phyloP scores from a whole-genome alignment of 176 grass and related monocot species.

The Urochloa ruziziensis region DNA sequence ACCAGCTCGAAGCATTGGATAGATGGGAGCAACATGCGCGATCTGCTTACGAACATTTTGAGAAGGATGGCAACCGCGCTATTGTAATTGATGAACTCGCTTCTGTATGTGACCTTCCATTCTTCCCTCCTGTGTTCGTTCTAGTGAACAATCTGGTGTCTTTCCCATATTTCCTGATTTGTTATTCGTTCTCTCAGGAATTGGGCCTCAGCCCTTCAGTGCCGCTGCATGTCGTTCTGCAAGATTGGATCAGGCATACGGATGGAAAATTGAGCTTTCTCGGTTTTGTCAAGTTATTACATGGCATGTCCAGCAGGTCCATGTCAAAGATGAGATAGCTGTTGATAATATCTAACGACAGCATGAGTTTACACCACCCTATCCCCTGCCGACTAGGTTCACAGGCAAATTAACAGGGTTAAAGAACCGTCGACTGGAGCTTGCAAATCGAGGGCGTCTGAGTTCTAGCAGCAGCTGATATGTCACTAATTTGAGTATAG shows the following conservation, averaged over 20 bases:
- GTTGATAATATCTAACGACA: slow-evolving; percentile 37
- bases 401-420: slow-evolving; percentile 17
- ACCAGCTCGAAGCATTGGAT: slow-evolving; percentile 83
- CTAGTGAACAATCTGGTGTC: neutral
- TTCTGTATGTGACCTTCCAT: slow-evolving; percentile 49
- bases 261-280: slow-evolving; percentile 84
- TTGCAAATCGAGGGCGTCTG: slow-evolving; percentile 18
- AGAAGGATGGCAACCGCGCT: slow-evolving; percentile 82
- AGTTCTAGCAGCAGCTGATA: slow-evolving; percentile 20
- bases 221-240: slow-evolving; percentile 69
- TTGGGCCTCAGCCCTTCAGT: slow-evolving; percentile 66
- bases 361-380: slow-evolving; percentile 18
- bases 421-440: slow-evolving; percentile 8
- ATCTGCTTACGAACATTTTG: slow-evolving; percentile 73
- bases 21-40: slow-evolving; percentile 87
- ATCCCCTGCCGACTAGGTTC: slow-evolving; percentile 12
- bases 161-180: neutral
- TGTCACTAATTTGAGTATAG: slow-evolving; percentile 53
- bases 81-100: slow-evolving; percentile 82
- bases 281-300: slow-evolving; percentile 83
- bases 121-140: neutral
- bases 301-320: slow-evolving; percentile 71
- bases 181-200: slow-evolving; percentile 39
- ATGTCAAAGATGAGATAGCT: slow-evolving; percentile 65
- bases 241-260: slow-evolving; percentile 84